These are phyloP conservation scores for Rhexocercosporidium sp. DNA, from an alignment of 2,329 filamentous ascomycete genomes.

Conservation along the genomic window DNA sequence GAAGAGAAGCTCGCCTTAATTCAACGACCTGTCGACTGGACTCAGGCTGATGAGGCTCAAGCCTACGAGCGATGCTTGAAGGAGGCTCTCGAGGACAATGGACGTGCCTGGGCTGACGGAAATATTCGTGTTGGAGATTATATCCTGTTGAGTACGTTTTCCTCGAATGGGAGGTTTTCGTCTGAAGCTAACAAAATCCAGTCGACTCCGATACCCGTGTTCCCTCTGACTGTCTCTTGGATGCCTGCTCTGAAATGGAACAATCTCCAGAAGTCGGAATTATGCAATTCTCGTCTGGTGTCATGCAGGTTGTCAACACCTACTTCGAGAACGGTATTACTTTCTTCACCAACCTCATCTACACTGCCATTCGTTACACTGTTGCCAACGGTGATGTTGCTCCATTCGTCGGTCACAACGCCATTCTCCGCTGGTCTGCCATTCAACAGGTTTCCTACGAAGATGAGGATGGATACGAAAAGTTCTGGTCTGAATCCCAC, in stretches of 20 bases:
- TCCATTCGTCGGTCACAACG: slow-evolving; percentile 83
- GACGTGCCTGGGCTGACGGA: slow-evolving; percentile 80
- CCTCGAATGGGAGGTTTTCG: background rate
- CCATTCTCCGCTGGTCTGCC: slow-evolving; percentile 75
- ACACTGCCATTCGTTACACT: slow-evolving; percentile 78
- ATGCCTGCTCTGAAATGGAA: slow-evolving; percentile 83
- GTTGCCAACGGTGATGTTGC: slow-evolving; percentile 78
- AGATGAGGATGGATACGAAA: slow-evolving; percentile 70
- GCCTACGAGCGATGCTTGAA: slow-evolving; percentile 70
- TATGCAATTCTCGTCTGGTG: slow-evolving; percentile 77
- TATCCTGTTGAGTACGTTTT: slow-evolving; percentile 64
- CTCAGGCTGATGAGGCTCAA: slow-evolving; percentile 68
- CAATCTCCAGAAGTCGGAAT: slow-evolving; percentile 79
- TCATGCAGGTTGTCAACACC: slow-evolving; percentile 78
- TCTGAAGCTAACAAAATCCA: slow-evolving; percentile 30
- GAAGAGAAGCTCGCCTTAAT: slow-evolving; percentile 69
- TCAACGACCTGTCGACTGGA: slow-evolving; percentile 66
- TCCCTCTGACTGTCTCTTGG: slow-evolving; percentile 76
- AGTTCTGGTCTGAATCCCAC: slow-evolving; percentile 82
- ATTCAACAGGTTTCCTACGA: slow-evolving; percentile 75
- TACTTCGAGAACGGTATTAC: slow-evolving; percentile 75
- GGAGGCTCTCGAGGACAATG: slow-evolving; percentile 69
- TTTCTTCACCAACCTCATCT: slow-evolving; percentile 76
- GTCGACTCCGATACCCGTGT: slow-evolving; percentile 81
- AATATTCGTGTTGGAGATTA: slow-evolving; percentile 88